Evolutionary conservation across 2,329 filamentous ascomycete genomes (phyloP).

Genomic region (Hortaea sp.): DNA sequence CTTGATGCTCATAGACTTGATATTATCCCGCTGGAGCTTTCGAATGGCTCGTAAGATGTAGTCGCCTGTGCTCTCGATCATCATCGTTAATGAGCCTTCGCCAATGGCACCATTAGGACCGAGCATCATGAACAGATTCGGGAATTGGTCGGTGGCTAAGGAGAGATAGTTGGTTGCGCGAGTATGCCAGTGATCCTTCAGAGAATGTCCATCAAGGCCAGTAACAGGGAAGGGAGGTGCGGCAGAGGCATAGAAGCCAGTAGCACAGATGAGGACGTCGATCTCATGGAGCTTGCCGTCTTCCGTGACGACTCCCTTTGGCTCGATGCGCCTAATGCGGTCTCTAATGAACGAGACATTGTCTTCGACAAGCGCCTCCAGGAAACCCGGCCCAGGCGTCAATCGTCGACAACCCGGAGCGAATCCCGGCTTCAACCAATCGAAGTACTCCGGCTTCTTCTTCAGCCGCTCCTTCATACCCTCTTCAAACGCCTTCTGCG

Average conservation of each 20-base stretch:
- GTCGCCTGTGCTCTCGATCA: constrained; percentile 29
- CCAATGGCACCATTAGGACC: constrained; percentile 33
- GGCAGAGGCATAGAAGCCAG: constrained; percentile 32
- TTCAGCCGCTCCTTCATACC: constrained; percentile 31
- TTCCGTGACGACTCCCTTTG: constrained; percentile 29
- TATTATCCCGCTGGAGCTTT: constrained; percentile 34
- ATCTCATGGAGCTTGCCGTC: constrained; percentile 30
- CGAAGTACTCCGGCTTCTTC: constrained; percentile 30
- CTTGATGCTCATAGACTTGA: constrained; percentile 35
- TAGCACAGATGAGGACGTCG: constrained; percentile 35
- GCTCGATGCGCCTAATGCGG: constrained; percentile 29
- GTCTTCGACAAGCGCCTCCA: constrained; percentile 37
- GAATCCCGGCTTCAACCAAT: constrained; percentile 33
- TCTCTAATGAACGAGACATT: constrained; percentile 37
- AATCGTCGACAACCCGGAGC: constrained; percentile 38
- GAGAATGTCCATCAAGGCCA: constrained; percentile 19
- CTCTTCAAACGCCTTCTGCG: constrained; percentile 29
- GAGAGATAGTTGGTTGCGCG: constrained; percentile 19
- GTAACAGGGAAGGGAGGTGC: constrained; percentile 30
- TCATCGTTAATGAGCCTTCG: constrained; percentile 30
- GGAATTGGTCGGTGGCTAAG: constrained; percentile 17
- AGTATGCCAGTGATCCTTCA: constrained; percentile 27
- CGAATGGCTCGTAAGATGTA: constrained; percentile 31
- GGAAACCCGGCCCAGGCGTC: constrained; percentile 42
- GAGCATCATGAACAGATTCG: constrained; percentile 34